Evolutionary conservation across 192 early-diverging fungal genomes (phyloP).

Genomic region (Thoreauomyces humboldtii): DNA sequence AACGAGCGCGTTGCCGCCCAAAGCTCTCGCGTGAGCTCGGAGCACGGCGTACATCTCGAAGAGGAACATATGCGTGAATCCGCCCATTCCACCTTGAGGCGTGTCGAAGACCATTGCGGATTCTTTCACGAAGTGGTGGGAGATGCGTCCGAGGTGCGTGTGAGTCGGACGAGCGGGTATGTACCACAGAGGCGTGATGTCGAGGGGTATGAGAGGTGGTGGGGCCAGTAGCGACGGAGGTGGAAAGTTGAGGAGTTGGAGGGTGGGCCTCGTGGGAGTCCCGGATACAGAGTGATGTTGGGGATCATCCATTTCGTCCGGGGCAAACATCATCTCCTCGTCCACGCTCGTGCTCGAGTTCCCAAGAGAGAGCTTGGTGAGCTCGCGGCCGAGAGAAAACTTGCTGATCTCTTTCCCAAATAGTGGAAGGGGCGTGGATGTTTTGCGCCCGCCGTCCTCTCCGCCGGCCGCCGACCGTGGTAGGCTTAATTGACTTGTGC

Average conservation of each 20-base stretch:
- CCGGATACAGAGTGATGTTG: not conserved
- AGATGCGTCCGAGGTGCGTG: constrained; percentile 66
- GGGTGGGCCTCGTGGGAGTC: not conserved
- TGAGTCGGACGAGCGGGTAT: constrained; percentile 54
- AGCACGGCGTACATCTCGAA: constrained; percentile 65
- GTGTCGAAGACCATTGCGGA: constrained; percentile 44
- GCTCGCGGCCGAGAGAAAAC: constrained; percentile 7
- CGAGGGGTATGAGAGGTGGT: constrained; percentile 35
- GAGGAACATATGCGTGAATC: constrained; percentile 68
- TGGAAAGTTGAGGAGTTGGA: not conserved
- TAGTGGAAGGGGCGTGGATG: not conserved
- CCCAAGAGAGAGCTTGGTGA: constrained; percentile 1
- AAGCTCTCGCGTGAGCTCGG: constrained; percentile 62
- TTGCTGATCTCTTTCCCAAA: constrained; percentile 4
- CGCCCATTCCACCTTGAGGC: constrained; percentile 62
- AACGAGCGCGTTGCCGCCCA: constrained; percentile 75
- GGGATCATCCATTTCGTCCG: not conserved
- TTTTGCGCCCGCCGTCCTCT: not conserved
- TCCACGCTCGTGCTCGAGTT: not conserved
- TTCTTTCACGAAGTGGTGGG: constrained; percentile 82
- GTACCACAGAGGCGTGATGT: constrained; percentile 67
- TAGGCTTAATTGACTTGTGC: constrained; percentile 2
- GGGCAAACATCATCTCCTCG: not conserved
- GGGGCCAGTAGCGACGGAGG: not conserved
- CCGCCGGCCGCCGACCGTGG: not conserved